Percentiles rank a stretch among this genome's conserved stretches.
phyloP scores from a whole-genome alignment of 2,329 filamentous ascomycete genomes.

The Xylaria sp. region DNA sequence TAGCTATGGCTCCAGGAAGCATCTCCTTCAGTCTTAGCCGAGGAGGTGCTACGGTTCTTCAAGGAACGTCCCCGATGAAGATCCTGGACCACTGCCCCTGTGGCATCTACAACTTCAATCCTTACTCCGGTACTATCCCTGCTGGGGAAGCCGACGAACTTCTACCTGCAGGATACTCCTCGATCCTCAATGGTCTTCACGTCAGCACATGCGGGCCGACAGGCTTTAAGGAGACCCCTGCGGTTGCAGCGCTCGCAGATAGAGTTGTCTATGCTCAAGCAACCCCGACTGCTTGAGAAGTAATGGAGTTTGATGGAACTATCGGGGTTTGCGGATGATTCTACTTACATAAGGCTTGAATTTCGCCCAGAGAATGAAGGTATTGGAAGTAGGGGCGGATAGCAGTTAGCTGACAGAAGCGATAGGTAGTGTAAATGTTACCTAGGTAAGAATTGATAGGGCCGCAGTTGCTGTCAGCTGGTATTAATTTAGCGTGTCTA shows the following conservation, averaged over 20 bases:
- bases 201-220: slow-evolving; percentile 43
- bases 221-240: slow-evolving; percentile 19
- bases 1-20: slow-evolving; percentile 59
- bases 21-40: slow-evolving; percentile 60
- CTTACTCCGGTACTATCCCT: slow-evolving; percentile 63
- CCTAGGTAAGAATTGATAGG: background rate
- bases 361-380: background rate
- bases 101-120: slow-evolving; percentile 67
- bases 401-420: background rate
- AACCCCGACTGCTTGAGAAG: slow-evolving; percentile 24
- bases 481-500: background rate
- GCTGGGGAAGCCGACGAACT: slow-evolving; percentile 51
- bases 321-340: background rate
- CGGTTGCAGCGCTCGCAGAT: slow-evolving; percentile 8
- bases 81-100: slow-evolving; percentile 60
- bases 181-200: slow-evolving; percentile 45
- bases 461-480: background rate
- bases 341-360: background rate
- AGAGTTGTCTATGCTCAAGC: slow-evolving; percentile 22
- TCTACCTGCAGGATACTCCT: slow-evolving; percentile 48
- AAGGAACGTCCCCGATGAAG: slow-evolving; percentile 60
- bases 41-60: slow-evolving; percentile 54
- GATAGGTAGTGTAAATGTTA: background rate
- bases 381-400: background rate
- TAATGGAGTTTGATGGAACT: background rate